phyloP scores from a whole-genome alignment of 345 rosid genomes.

The Gossypium stocksii region DNA sequence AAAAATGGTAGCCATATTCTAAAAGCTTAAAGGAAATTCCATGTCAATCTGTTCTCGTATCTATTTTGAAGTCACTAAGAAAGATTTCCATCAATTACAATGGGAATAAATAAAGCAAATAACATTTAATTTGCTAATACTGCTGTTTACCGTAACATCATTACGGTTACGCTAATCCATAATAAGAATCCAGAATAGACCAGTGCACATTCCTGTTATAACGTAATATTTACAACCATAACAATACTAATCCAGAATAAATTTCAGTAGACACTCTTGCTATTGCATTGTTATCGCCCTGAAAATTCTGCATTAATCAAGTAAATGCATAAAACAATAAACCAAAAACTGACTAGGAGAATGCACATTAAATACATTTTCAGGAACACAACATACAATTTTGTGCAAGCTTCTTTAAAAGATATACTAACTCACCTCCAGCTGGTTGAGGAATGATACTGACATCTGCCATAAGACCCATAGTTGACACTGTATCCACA shows the following conservation, averaged over 20 bases:
- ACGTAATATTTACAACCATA: neutral
- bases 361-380: conserved; percentile 1
- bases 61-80: too few relatives aligned
- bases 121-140: neutral
- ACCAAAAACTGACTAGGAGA: conserved; percentile 13
- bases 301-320: neutral
- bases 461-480: conserved; percentile 53
- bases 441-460: conserved; percentile 97
- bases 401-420: neutral
- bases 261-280: neutral
- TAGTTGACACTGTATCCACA: conserved; percentile 10
- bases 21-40: too few relatives aligned
- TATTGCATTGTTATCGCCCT: neutral
- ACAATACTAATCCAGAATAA: neutral
- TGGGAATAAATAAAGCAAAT: neutral
- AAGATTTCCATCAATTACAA: neutral
- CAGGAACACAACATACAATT: conserved; percentile 1
- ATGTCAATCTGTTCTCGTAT: too few relatives aligned
- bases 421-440: conserved; percentile 52
- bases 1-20: too few relatives aligned
- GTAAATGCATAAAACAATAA: neutral
- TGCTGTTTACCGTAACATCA: neutral
- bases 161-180: neutral
- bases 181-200: neutral
- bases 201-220: neutral